phyloP scores from a whole-genome alignment of 768 basidiomycete genomes.

The Phallus indusiatus region DNA sequence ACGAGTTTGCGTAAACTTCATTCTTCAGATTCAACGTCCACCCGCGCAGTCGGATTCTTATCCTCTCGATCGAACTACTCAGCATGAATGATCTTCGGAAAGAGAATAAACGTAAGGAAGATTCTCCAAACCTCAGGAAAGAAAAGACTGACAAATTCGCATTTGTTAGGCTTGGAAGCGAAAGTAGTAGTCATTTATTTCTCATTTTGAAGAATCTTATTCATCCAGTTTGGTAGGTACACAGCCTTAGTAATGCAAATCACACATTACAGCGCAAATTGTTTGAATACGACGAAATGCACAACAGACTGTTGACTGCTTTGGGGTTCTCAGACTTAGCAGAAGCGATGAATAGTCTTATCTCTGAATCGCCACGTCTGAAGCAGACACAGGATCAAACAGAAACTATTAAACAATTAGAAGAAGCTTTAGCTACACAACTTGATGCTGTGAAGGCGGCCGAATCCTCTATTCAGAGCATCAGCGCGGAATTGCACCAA shows the following conservation, averaged over 20 bases:
- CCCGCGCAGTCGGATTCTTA: too few relatives aligned
- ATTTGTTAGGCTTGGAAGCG: background rate
- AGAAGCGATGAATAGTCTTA: background rate
- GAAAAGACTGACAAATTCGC: background rate
- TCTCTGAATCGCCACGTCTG: background rate
- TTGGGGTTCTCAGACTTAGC: background rate
- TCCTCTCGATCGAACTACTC: too few relatives aligned
- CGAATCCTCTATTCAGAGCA: background rate
- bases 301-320: background rate
- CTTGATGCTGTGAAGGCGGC: constrained; percentile 1
- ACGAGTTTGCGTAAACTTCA: background rate
- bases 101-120: background rate
- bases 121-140: background rate
- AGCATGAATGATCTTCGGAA: background rate
- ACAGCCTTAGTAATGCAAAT: background rate
- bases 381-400: background rate
- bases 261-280: background rate
- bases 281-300: constrained; percentile 2
- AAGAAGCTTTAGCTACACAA: constrained; percentile 4
- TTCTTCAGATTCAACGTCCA: background rate
- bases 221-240: background rate
- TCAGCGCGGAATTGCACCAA: background rate
- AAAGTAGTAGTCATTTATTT: background rate
- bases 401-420: background rate
- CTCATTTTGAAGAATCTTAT: background rate